Percentiles rank a stretch among this genome's conserved stretches.
Evolutionary conservation across 192 early-diverging fungal species (phyloP).

Genomic region (Chytriomyces confervae): DNA sequence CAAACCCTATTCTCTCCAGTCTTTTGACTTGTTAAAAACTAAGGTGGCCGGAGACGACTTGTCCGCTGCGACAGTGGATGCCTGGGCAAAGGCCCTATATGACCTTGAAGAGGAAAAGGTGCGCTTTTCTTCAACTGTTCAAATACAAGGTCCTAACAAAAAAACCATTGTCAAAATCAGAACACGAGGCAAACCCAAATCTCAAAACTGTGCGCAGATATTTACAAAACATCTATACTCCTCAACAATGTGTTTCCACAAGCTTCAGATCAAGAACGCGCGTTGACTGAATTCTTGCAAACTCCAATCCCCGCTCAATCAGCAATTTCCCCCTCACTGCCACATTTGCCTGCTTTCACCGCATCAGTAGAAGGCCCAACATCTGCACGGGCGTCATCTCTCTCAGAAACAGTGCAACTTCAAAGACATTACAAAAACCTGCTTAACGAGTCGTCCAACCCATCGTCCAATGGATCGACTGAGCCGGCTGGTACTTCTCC

Average conservation of each 20-base stretch:
- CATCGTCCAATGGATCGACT: neutral
- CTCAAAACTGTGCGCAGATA: constrained; percentile 13
- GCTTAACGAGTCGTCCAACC: neutral
- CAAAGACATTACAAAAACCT: constrained; percentile 24
- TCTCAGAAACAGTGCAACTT: too few species aligned
- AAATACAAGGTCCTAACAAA: too few species aligned
- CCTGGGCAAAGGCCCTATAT: constrained; percentile 15
- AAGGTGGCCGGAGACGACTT: constrained; percentile 14
- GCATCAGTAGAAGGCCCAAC: too few species aligned
- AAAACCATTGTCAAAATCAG: too few species aligned
- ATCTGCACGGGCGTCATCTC: too few species aligned
- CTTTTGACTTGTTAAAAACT: neutral
- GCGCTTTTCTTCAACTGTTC: neutral
- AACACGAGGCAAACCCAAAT: neutral
- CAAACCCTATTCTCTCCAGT: too few species aligned
- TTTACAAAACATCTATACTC: neutral
- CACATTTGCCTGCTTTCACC: too few species aligned
- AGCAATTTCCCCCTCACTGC: neutral
- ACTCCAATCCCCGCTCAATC: neutral
- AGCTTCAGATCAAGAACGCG: constrained; percentile 9
- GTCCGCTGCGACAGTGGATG: constrained; percentile 22
- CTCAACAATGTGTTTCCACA: constrained; percentile 15
- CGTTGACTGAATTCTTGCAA: constrained; percentile 17
- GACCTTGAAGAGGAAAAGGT: constrained; percentile 29
- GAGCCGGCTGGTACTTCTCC: neutral